Evolutionary conservation across 768 basidiomycete species (phyloP).

Genomic region (Pleurotus salmoneostramineus): DNA sequence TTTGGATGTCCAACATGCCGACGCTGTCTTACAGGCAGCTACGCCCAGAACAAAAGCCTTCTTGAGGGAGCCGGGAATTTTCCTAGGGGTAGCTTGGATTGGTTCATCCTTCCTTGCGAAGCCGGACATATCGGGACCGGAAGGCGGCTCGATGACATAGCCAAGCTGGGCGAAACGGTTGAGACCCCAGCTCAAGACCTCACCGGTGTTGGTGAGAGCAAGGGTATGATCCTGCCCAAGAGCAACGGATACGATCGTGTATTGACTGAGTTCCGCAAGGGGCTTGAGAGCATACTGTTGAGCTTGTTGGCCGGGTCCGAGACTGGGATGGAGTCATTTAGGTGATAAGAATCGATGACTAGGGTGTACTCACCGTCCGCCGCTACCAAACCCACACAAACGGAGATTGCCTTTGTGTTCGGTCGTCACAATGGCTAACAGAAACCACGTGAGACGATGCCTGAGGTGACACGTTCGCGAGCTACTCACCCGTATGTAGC

Average conservation of each 20-base stretch:
- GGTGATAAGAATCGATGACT: constrained; percentile 2
- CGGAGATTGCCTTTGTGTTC: constrained; percentile 73
- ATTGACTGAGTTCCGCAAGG: constrained; percentile 45
- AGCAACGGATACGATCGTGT: constrained; percentile 63
- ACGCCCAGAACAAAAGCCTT: constrained; percentile 78
- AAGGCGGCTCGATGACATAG: constrained; percentile 61
- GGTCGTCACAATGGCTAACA: constrained; percentile 57
- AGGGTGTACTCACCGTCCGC: constrained; percentile 60
- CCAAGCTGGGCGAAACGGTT: constrained; percentile 90
- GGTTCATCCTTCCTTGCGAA: constrained; percentile 58
- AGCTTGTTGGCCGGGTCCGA: constrained; percentile 75
- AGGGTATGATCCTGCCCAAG: constrained; percentile 95
- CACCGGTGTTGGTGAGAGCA: constrained; percentile 74
- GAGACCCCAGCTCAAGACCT: constrained; percentile 87
- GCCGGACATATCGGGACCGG: constrained; percentile 23
- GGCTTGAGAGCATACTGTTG: constrained; percentile 67
- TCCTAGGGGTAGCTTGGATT: constrained; percentile 73
- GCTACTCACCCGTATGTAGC: constrained; percentile 71
- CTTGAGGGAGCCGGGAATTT: constrained; percentile 70
- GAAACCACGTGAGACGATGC: constrained; percentile 1
- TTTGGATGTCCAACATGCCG: constrained; percentile 80
- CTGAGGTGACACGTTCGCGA: not conserved
- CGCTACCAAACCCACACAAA: constrained; percentile 86
- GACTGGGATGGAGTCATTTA: constrained; percentile 30
- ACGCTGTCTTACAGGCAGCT: constrained; percentile 83